These are phyloP conservation scores for Phycomyces blakesleeanus DNA, from an alignment of 192 early-diverging fungal species.

Conservation along the genomic window DNA sequence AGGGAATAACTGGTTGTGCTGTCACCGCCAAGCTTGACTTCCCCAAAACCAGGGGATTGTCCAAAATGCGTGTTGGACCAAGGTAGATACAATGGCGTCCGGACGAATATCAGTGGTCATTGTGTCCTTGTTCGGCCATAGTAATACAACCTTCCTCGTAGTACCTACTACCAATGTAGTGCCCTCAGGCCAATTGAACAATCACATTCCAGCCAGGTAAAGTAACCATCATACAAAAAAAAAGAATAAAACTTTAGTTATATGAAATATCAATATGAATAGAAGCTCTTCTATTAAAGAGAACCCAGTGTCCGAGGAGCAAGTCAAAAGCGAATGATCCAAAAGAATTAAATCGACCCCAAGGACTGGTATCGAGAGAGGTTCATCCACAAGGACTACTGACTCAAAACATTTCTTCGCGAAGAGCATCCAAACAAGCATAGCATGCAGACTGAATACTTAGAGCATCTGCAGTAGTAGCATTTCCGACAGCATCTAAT, in stretches of 20 bases:
- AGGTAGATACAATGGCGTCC: constrained; percentile 23
- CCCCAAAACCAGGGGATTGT: constrained; percentile 16
- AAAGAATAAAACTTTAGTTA: constrained; percentile 1
- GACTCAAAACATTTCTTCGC: constrained; percentile 6
- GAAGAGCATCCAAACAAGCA: constrained; percentile 6
- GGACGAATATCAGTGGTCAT: constrained; percentile 16
- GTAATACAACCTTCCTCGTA: constrained; percentile 16
- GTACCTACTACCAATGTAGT: constrained; percentile 3
- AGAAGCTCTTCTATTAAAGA: constrained; percentile 4
- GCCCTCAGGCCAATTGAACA: constrained; percentile 6
- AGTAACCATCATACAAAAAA: constrained; percentile 6
- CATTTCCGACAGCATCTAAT: too few relatives aligned
- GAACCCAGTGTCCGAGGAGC: constrained; percentile 9
- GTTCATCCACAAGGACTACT: constrained; percentile 11
- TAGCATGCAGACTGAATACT: constrained; percentile 7
- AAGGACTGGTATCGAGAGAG: constrained; percentile 12
- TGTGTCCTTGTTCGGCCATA: constrained; percentile 19
- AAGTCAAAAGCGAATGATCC: constrained; percentile 1
- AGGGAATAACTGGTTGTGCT: constrained; percentile 19
- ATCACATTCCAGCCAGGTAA: constrained; percentile 7
- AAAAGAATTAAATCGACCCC: constrained; percentile 6
- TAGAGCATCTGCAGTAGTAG: too few relatives aligned
- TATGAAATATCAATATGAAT: constrained; percentile 12
- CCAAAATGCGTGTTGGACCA: constrained; percentile 22
- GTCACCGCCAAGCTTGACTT: constrained; percentile 22